Conservation (phyloP, 345 rosid species). For the Hirschfeldia incana region DNA sequence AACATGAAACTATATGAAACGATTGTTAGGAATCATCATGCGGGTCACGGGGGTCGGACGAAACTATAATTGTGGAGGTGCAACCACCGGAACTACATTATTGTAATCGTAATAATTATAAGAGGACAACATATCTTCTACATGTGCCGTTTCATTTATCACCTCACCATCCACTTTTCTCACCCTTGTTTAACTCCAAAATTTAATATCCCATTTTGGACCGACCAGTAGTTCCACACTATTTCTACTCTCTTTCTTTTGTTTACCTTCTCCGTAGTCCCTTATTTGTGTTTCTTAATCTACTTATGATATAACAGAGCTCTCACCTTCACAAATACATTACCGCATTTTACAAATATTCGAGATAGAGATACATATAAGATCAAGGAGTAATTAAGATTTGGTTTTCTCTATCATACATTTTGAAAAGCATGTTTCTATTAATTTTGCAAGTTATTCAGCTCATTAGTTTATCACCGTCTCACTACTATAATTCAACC, state of each 20-base stretch:
- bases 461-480: neutral
- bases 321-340: neutral
- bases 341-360: neutral
- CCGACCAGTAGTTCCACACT: constrained; percentile 18
- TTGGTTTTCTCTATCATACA: neutral
- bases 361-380: neutral
- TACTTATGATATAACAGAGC: neutral
- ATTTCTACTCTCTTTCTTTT: neutral
- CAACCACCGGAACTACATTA: constrained; percentile 25
- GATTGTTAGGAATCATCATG: constrained; percentile 14
- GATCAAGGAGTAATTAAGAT: neutral
- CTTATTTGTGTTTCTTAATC: neutral
- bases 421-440: neutral
- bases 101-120: constrained; percentile 11
- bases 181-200: neutral
- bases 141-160: constrained; percentile 28
- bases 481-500: constrained; percentile 1
- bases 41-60: constrained; percentile 15
- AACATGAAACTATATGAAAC: neutral
- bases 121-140: constrained; percentile 22
- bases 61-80: constrained; percentile 26
- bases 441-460: neutral
- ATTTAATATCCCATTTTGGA: constrained; percentile 14
- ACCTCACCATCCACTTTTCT: constrained; percentile 25
- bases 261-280: neutral